A percentile compares a stretch with the other conserved stretches of the same genome.
Evolutionary conservation across 1,284 basidiomycete genomes (phyloP).

Genomic region (Ustilago trichophora): DNA sequence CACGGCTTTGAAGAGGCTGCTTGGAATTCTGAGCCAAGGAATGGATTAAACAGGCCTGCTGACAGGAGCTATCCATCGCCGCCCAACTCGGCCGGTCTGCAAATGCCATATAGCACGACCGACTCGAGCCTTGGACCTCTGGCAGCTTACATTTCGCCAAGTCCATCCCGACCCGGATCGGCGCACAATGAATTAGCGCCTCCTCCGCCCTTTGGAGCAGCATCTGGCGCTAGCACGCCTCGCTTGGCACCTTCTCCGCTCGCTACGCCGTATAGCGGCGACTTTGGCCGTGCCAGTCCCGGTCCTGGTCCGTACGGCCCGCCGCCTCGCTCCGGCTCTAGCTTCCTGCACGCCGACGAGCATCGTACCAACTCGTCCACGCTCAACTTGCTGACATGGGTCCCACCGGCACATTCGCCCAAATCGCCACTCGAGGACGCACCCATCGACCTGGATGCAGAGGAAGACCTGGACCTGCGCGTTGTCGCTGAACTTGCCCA

Average conservation of each 20-base stretch:
- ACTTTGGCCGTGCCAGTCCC: conserved; percentile 5
- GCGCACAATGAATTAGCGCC: conserved; percentile 18
- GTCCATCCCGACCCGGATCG: conserved; percentile 26
- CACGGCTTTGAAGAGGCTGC: conserved; percentile 1
- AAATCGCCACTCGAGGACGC: conserved; percentile 40
- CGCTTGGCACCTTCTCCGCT: conserved; percentile 20
- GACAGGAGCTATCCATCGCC: conserved; percentile 2
- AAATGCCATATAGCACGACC: conserved; percentile 6
- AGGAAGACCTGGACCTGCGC: conserved; percentile 76
- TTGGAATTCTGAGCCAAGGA: conserved; percentile 8
- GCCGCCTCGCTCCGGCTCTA: conserved; percentile 4
- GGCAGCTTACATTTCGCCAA: conserved; percentile 25
- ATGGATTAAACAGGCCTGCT: too few relatives aligned
- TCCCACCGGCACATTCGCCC: conserved; percentile 6
- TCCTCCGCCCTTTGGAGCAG: conserved; percentile 17
- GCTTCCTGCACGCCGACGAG: conserved; percentile 7
- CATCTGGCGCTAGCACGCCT: conserved; percentile 24
- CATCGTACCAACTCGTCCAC: conserved; percentile 16
- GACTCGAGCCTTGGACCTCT: conserved; percentile 15
- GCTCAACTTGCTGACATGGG: conserved; percentile 25
- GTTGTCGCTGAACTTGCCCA: conserved; percentile 76
- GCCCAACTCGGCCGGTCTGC: conserved; percentile 12
- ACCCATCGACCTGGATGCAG: conserved; percentile 71
- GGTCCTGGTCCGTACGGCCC: background rate
- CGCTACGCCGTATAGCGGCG: conserved; percentile 17